phyloP scores from a whole-genome alignment of 495 filamentous ascomycete species.

The Entonaema liquescens region DNA sequence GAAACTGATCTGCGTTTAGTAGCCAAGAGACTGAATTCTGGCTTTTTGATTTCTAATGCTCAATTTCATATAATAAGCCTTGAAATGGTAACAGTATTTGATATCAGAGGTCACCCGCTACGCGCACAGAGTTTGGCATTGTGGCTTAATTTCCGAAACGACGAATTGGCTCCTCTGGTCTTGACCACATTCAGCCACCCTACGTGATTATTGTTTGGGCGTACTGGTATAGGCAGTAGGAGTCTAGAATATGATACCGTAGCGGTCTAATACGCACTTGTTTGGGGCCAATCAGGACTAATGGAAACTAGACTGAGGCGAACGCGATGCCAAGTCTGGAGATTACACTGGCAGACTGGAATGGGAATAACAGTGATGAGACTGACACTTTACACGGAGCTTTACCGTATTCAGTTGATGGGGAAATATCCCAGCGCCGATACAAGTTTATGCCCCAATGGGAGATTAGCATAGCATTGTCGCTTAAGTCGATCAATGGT shows the following conservation, averaged over 20 bases:
- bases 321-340: constrained; percentile 33
- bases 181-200: neutral
- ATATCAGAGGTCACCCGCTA: neutral
- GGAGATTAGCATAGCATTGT: constrained; percentile 27
- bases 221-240: neutral
- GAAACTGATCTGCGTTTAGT: constrained; percentile 31
- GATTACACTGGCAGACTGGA: constrained; percentile 8
- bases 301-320: constrained; percentile 3
- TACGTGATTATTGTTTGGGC: neutral
- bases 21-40: neutral
- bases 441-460: constrained; percentile 7
- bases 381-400: constrained; percentile 17
- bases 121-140: constrained; percentile 1
- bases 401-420: constrained; percentile 13
- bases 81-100: neutral
- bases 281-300: neutral
- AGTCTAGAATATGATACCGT: neutral
- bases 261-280: constrained; percentile 9
- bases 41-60: neutral
- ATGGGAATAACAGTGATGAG: constrained; percentile 14
- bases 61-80: constrained; percentile 13
- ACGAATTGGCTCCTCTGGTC: neutral
- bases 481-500: constrained; percentile 20
- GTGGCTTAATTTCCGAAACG: constrained; percentile 17
- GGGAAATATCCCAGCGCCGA: constrained; percentile 4